These are phyloP conservation scores for Leucocoprinus birnbaumii DNA, from an alignment of 768 basidiomycete species.

Conservation along the genomic window DNA sequence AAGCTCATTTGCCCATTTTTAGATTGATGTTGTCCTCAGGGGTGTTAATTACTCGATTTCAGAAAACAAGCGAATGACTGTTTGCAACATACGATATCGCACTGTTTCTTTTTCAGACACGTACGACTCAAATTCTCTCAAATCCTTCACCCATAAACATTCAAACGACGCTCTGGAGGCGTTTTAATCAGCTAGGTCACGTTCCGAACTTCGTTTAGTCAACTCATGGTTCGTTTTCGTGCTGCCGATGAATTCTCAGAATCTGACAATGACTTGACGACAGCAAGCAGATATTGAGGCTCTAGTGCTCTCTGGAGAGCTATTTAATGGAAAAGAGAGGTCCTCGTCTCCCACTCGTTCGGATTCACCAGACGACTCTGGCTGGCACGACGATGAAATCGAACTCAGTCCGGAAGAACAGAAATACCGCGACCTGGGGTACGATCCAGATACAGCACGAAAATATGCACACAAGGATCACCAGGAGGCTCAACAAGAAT, in stretches of 20 bases:
- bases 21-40: no score
- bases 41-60: no score
- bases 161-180: no score
- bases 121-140: no score
- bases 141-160: no score
- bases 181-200: no score
- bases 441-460: conserved; percentile 39
- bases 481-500: conserved; percentile 33
- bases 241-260: not conserved
- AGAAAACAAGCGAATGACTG: no score
- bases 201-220: not conserved
- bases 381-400: conserved; percentile 53
- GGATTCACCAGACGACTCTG: conserved; percentile 50
- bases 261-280: not conserved
- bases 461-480: conserved; percentile 30
- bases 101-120: no score
- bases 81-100: no score
- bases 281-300: conserved; percentile 57
- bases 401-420: conserved; percentile 32
- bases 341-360: conserved; percentile 65
- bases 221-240: conserved; percentile 8
- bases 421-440: conserved; percentile 37
- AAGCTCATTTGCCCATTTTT: no score
- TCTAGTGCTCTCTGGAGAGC: conserved; percentile 72
- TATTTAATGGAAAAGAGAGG: conserved; percentile 55